phyloP scores from a whole-genome alignment of 2,329 filamentous ascomycete genomes.

The Beauveria caledonica region DNA sequence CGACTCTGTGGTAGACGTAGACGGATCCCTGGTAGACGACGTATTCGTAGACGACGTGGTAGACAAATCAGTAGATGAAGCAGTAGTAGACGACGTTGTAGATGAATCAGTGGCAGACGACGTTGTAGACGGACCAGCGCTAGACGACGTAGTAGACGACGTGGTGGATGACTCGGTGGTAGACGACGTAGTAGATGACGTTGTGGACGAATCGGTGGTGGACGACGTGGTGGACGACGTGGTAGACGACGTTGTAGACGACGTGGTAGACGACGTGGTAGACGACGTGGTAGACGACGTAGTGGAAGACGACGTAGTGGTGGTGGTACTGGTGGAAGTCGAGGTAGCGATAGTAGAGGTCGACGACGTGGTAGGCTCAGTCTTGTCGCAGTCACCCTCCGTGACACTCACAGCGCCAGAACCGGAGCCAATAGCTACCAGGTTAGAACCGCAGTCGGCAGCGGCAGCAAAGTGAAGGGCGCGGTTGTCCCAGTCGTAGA shows the following conservation, averaged over 20 bases:
- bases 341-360: neutral
- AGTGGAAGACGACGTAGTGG: neutral
- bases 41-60: no score
- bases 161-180: no score
- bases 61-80: no score
- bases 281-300: neutral
- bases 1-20: no score
- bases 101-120: neutral
- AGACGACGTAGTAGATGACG: neutral
- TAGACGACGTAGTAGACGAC: neutral
- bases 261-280: neutral
- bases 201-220: neutral
- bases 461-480: conserved; percentile 30
- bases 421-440: conserved; percentile 31
- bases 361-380: conserved; percentile 1
- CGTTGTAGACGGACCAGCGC: no score
- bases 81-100: neutral
- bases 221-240: neutral
- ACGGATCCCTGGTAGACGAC: no score
- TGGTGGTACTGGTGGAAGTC: neutral
- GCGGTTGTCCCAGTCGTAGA: conserved; percentile 34
- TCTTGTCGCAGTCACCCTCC: conserved; percentile 22
- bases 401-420: conserved; percentile 27
- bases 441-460: conserved; percentile 29
- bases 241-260: neutral